phyloP scores from a whole-genome alignment of 192 early-diverging fungal species.

The Linnemannia zychae region DNA sequence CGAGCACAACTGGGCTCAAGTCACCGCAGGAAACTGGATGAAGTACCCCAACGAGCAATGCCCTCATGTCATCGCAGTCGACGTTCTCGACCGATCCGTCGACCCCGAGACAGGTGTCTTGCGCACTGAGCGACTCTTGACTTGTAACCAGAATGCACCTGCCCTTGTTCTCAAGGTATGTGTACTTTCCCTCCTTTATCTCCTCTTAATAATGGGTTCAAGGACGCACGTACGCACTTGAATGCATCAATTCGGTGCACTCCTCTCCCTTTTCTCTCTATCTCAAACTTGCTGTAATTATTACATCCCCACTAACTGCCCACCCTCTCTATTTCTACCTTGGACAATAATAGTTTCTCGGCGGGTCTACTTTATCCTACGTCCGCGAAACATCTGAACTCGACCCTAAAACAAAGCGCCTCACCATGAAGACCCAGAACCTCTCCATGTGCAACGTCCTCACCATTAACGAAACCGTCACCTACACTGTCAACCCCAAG shows the following conservation, averaged over 20 bases:
- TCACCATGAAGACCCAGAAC: conserved; percentile 87
- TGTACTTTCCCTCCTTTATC: not conserved
- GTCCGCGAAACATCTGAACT: conserved; percentile 92
- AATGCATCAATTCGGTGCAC: too few species aligned
- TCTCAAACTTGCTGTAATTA: not conserved
- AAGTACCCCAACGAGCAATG: conserved; percentile 98
- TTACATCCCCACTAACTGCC: not conserved
- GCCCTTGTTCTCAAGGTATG: conserved; percentile 73
- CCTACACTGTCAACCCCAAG: conserved; percentile 76
- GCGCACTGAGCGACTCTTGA: conserved; percentile 92
- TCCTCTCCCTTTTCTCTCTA: not conserved
- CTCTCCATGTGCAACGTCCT: conserved; percentile 89
- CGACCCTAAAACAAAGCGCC: conserved; percentile 79
- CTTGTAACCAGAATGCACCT: conserved; percentile 89
- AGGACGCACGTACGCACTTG: not conserved
- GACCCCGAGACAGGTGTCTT: conserved; percentile 89
- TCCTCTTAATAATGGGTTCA: not conserved
- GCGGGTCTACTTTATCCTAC: conserved; percentile 79
- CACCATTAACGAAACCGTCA: conserved; percentile 87
- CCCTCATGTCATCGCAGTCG: conserved; percentile 92
- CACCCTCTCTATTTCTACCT: not conserved
- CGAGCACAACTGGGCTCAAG: conserved; percentile 85
- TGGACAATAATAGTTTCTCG: conserved; percentile 67
- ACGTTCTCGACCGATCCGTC: conserved; percentile 85
- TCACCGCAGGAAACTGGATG: conserved; percentile 91